Base-by-base conservation (phyloP, 2,329 filamentous ascomycete genomes). In the Lecanicillium sp. region DNA sequence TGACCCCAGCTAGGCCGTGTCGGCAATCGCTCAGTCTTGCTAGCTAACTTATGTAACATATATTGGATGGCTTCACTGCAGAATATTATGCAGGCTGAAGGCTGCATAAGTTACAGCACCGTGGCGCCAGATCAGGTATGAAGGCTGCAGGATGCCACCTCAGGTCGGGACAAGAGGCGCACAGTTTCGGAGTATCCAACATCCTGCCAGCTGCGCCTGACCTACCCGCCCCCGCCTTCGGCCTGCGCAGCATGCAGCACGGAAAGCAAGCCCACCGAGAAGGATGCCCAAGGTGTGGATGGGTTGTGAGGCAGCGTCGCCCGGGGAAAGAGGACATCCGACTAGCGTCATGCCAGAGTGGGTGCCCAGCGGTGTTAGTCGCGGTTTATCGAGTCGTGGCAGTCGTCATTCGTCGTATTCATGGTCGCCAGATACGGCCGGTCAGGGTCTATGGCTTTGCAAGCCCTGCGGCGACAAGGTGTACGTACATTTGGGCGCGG, bases 231-330 rank as follows among this genome's bases (percentile, higher is more conserved):
- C n/a, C n/a, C n/a, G n/a, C n/a, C n/a, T n/a, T n/a, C n/a, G 12
- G 21, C 15, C 15, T 36, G 42, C 30, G n/a, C 3, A 36, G 12
- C 9, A 19, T n/a, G 29, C 27, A 40, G 27, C 20, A 19, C 44
- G 44, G 44, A 41, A 47, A 21, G 26, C 29, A 47, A 47, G 44
- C 29, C 36, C 44, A 30, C 44, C 35, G 44, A 46, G 35, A 12
- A 29, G 7, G 26, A 29, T 29, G 26, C 26, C 33, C n/a, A 17
- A 32, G 35, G 35, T 26, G 35, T 39, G 35, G n/a, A n/a, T n/a
- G n/a, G n/a, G n/a, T n/a, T n/a, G n/a, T n/a, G n/a, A n/a, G n/a
- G n/a, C n/a, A n/a, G 6, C 12, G 26, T 30, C 39, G 12, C 26
- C 26, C 24, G n/a, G n/a, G n/a, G n/a, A n/a, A n/a, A n/a, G n/a